Conservation (phyloP, 2,329 filamentous ascomycete genomes). For the Cytospora paraplurivora region DNA sequence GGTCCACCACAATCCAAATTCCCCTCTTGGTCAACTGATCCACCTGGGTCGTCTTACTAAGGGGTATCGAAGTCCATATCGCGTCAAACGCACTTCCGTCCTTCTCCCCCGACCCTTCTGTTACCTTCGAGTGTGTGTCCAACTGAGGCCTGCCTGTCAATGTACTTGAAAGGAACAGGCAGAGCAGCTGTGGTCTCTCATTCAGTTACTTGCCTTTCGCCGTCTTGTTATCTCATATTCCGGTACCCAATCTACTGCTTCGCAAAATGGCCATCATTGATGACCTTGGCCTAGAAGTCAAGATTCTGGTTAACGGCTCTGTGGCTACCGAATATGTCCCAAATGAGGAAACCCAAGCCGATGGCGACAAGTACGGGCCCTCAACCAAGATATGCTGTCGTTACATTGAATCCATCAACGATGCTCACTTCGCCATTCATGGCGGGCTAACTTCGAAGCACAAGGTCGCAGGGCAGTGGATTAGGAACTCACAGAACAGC, state of each 20-base stretch:
- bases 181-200: background rate
- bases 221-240: background rate
- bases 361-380: background rate
- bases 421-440: slow-evolving; percentile 34
- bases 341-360: slow-evolving; percentile 26
- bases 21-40: too few relatives aligned
- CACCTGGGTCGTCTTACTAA: background rate
- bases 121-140: background rate
- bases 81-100: background rate
- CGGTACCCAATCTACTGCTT: background rate
- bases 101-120: background rate
- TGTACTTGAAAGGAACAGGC: background rate
- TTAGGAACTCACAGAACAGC: slow-evolving; percentile 26
- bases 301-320: background rate
- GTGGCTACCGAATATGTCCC: background rate
- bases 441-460: slow-evolving; percentile 20
- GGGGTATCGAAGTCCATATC: background rate
- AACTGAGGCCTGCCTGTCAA: background rate
- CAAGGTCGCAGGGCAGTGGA: background rate
- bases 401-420: slow-evolving; percentile 38
- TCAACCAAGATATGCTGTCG: background rate
- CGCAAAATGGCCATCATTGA: slow-evolving; percentile 13
- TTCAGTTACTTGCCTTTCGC: background rate
- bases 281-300: slow-evolving; percentile 16
- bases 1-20: background rate